Evolutionary conservation across 2,329 filamentous ascomycete genomes (phyloP).

Genomic region (Tolypocladium guangdongense): DNA sequence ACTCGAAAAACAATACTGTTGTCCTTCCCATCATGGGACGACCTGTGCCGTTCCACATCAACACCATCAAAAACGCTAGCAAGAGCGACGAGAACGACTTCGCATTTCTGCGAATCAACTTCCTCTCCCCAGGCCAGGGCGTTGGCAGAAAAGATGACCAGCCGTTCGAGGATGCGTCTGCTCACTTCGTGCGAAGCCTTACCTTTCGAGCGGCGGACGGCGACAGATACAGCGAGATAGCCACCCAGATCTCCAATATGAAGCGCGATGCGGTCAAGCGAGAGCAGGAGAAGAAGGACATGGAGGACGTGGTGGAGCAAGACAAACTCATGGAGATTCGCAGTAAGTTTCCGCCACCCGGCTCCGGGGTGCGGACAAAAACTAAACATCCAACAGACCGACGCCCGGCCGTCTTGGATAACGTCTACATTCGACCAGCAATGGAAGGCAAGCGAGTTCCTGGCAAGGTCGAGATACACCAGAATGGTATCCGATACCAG

Average conservation of each 20-base stretch:
- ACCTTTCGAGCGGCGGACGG: slow-evolving; percentile 90
- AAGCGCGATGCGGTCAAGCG: slow-evolving; percentile 86
- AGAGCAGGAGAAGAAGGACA: slow-evolving; percentile 97
- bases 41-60: slow-evolving; percentile 94
- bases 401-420: slow-evolving; percentile 79
- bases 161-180: slow-evolving; percentile 90
- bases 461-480: slow-evolving; percentile 93
- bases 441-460: slow-evolving; percentile 96
- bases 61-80: slow-evolving; percentile 97
- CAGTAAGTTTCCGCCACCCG: slow-evolving; percentile 43
- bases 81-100: slow-evolving; percentile 95
- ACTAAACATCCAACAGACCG: slow-evolving; percentile 56
- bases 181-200: slow-evolving; percentile 90
- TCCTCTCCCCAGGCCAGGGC: slow-evolving; percentile 91
- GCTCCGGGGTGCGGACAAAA: not conserved
- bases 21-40: slow-evolving; percentile 95
- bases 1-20: slow-evolving; percentile 80
- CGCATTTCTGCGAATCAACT: slow-evolving; percentile 91
- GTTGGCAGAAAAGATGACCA: slow-evolving; percentile 96
- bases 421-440: slow-evolving; percentile 89
- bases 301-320: slow-evolving; percentile 98
- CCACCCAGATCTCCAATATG: slow-evolving; percentile 87
- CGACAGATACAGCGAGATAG: slow-evolving; percentile 80
- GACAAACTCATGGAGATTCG: slow-evolving; percentile 93
- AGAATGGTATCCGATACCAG: slow-evolving; percentile 95